phyloP scores from a whole-genome alignment of 2,329 filamentous ascomycete genomes.

The Pseudopyrenochaeta lycopersici region DNA sequence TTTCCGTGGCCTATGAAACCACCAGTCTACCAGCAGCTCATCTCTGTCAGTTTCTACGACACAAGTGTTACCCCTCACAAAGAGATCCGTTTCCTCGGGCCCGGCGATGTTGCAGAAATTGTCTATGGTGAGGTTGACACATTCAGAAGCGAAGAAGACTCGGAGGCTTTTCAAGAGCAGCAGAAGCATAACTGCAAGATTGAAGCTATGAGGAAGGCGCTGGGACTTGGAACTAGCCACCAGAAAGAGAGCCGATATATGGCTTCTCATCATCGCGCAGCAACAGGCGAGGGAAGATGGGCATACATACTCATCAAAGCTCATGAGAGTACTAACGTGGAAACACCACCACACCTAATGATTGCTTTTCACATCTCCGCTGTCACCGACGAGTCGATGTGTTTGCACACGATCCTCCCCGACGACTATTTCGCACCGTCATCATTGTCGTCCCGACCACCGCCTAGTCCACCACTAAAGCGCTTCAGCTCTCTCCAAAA shows the following conservation, averaged over 20 bases:
- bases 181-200: background rate
- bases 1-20: slow-evolving; percentile 23
- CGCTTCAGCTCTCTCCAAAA: slow-evolving; percentile 18
- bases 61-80: slow-evolving; percentile 20
- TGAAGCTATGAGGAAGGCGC: background rate
- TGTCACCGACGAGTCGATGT: slow-evolving; percentile 13
- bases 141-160: slow-evolving; percentile 12
- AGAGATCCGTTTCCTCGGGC: slow-evolving; percentile 30
- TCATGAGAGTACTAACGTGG: background rate
- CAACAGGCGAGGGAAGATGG: slow-evolving; percentile 24
- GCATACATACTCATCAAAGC: slow-evolving; percentile 22
- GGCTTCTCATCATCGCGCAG: slow-evolving; percentile 5
- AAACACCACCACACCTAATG: slow-evolving; percentile 15
- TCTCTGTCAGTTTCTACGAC: slow-evolving; percentile 33
- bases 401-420: slow-evolving; percentile 18
- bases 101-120: slow-evolving; percentile 19
- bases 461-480: slow-evolving; percentile 2
- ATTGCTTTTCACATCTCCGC: slow-evolving; percentile 21
- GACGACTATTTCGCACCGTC: background rate
- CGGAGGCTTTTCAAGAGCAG: background rate
- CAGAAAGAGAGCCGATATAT: background rate
- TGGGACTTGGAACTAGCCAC: background rate
- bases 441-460: background rate
- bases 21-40: slow-evolving; percentile 18
- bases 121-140: slow-evolving; percentile 34